Evolutionary conservation across 2,329 filamentous ascomycete species (phyloP).

Genomic region (Penicillium sp.): DNA sequence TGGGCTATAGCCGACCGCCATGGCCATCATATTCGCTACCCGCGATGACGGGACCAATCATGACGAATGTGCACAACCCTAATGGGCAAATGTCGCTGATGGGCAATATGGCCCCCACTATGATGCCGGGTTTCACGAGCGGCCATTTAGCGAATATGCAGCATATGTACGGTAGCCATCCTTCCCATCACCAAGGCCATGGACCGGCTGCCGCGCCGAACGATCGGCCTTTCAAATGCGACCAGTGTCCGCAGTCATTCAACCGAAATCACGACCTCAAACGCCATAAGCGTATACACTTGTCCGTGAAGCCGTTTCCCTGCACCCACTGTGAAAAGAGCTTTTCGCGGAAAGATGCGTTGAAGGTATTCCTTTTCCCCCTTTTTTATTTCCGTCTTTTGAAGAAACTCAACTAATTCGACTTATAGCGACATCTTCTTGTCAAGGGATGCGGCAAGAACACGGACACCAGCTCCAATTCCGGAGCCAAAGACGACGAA

Average conservation of each 20-base stretch:
- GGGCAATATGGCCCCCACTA: conserved; percentile 52
- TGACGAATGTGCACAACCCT: conserved; percentile 75
- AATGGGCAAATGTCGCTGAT: conserved; percentile 69
- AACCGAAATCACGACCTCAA: conserved; percentile 96
- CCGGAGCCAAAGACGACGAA: conserved; percentile 14
- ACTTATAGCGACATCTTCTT: conserved; percentile 58
- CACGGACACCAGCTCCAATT: conserved; percentile 10
- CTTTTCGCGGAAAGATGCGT: conserved; percentile 91
- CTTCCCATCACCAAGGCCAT: conserved; percentile 50
- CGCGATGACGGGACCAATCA: conserved; percentile 62
- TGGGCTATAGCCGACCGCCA: conserved; percentile 39
- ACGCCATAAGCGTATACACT: conserved; percentile 89
- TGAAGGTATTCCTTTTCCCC: conserved; percentile 65
- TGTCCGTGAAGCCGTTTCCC: conserved; percentile 93
- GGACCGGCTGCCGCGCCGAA: conserved; percentile 55
- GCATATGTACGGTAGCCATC: conserved; percentile 57
- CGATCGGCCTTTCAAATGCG: conserved; percentile 91
- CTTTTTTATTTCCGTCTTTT: background rate
- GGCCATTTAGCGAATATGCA: conserved; percentile 55
- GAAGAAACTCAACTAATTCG: conserved; percentile 20
- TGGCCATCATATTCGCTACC: conserved; percentile 56
- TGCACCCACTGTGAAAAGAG: conserved; percentile 91
- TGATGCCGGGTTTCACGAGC: conserved; percentile 59
- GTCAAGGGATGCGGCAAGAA: conserved; percentile 64
- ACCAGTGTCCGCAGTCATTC: conserved; percentile 87